These are phyloP conservation scores for Sambucus nigra DNA, from an alignment of 129 eudicot species.

Conservation along the genomic window DNA sequence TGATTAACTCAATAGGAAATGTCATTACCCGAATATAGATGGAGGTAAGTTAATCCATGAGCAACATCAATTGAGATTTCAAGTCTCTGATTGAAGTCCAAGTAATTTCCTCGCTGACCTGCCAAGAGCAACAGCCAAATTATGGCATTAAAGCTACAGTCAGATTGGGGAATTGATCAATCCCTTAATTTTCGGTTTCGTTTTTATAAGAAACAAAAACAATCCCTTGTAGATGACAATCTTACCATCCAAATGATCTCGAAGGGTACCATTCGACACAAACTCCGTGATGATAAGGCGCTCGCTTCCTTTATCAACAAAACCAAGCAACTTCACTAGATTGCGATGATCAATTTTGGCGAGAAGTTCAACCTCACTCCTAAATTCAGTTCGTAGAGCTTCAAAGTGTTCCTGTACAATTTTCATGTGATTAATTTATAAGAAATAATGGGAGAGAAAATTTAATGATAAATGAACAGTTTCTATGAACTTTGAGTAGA, in stretches of 20 bases:
- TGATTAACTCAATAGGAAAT: not conserved
- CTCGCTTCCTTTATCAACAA: conserved; percentile 76
- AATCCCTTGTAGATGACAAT: conserved; percentile 4
- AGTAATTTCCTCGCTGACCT: conserved; percentile 61
- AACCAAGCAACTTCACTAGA: conserved; percentile 84
- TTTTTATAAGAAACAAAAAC: no score
- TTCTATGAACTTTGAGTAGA: no score
- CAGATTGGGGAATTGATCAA: conserved; percentile 3
- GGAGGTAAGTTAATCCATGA: conserved; percentile 89
- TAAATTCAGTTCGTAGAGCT: conserved; percentile 59
- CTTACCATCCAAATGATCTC: conserved; percentile 97
- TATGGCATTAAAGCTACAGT: conserved; percentile 7
- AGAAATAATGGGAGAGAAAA: no score
- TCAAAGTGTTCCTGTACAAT: conserved; percentile 54
- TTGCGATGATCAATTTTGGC: conserved; percentile 85
- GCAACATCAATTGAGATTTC: conserved; percentile 83
- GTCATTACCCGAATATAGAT: conserved; percentile 64
- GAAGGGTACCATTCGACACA: conserved; percentile 87
- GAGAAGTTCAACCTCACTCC: conserved; percentile 81
- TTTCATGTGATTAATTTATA: no score
- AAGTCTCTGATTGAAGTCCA: conserved; percentile 89
- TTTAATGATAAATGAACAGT: no score
- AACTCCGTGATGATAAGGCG: conserved; percentile 80
- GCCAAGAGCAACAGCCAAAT: conserved; percentile 13
- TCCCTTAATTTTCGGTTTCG: no score